Evolutionary conservation across 202 grass and related monocot species (phyloP).

Genomic region (Bolboschoenoplectus hybrid): DNA sequence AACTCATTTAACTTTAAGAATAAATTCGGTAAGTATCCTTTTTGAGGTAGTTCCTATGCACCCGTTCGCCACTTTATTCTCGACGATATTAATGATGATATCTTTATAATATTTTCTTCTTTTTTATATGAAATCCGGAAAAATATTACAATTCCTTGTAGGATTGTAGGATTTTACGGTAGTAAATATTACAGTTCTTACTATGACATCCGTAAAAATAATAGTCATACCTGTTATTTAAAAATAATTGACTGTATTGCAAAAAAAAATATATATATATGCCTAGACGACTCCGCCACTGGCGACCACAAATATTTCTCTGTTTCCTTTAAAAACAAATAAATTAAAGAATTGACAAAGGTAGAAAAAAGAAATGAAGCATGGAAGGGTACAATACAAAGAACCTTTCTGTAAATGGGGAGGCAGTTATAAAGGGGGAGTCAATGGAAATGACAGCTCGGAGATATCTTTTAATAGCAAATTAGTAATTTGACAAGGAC

Average conservation of each 20-base stretch:
- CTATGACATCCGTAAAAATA: not conserved
- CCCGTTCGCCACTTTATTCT: no score
- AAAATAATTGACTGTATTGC: not conserved
- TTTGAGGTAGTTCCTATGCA: no score
- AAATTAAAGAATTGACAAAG: not conserved
- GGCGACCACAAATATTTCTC: not conserved
- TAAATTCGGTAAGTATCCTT: no score
- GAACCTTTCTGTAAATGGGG: constrained; percentile 37
- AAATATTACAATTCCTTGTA: not conserved
- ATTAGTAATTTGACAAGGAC: not conserved
- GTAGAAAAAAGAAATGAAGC: constrained; percentile 26
- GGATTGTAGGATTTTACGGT: not conserved
- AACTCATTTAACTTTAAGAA: no score
- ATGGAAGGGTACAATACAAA: constrained; percentile 28
- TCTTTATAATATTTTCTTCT: no score
- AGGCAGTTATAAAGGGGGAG: constrained; percentile 13
- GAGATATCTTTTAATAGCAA: constrained; percentile 1
- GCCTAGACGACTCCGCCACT: not conserved
- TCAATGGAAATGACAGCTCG: constrained; percentile 32
- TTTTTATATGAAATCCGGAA: no score
- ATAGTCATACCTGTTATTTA: not conserved
- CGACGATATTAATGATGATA: no score
- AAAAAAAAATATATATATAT: not conserved
- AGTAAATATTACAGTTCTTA: not conserved
- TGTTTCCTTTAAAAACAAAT: not conserved